Evolutionary conservation across 805 yeast genomes (phyloP).

Genomic region (Pichia exigua): DNA sequence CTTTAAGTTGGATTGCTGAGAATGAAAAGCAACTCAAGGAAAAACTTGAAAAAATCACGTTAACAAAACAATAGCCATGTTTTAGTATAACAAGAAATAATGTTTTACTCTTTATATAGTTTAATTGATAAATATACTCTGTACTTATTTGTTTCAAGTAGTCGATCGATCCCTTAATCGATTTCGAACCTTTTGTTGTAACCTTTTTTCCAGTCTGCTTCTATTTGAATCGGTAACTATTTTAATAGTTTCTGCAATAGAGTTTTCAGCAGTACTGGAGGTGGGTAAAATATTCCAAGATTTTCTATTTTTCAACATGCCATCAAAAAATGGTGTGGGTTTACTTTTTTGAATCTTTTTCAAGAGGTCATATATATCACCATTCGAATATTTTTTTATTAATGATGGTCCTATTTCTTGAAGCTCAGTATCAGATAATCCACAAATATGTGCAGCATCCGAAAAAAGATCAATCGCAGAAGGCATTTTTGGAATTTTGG

Average conservation of each 20-base stretch:
- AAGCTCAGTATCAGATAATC: slow-evolving; percentile 8
- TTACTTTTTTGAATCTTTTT: not conserved
- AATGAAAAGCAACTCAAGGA: slow-evolving; percentile 61
- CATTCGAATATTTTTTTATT: slow-evolving; percentile 7
- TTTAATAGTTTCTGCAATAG: not conserved
- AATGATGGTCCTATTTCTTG: slow-evolving; percentile 5
- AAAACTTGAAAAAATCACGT: slow-evolving; percentile 43
- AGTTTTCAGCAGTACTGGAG: not conserved
- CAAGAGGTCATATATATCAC: slow-evolving; percentile 5
- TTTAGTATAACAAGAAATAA: not conserved
- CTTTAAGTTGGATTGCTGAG: slow-evolving; percentile 78
- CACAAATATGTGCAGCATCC: slow-evolving; percentile 9
- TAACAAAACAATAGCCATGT: not conserved
- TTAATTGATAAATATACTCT: not conserved
- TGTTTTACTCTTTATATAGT: not conserved
- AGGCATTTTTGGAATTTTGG: slow-evolving; percentile 6
- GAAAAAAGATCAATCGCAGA: slow-evolving; percentile 5
- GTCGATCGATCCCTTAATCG: slow-evolving; percentile 20
- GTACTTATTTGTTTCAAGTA: not conserved
- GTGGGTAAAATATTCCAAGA: slow-evolving; percentile 4
- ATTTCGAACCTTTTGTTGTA: slow-evolving; percentile 37
- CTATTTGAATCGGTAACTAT: slow-evolving; percentile 31
- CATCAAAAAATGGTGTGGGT: not conserved
- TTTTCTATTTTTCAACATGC: slow-evolving; percentile 3
- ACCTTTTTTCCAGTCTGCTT: slow-evolving; percentile 39